phyloP scores from a whole-genome alignment of 164 flowering plant genomes.

The Euptelea pleiosperma region DNA sequence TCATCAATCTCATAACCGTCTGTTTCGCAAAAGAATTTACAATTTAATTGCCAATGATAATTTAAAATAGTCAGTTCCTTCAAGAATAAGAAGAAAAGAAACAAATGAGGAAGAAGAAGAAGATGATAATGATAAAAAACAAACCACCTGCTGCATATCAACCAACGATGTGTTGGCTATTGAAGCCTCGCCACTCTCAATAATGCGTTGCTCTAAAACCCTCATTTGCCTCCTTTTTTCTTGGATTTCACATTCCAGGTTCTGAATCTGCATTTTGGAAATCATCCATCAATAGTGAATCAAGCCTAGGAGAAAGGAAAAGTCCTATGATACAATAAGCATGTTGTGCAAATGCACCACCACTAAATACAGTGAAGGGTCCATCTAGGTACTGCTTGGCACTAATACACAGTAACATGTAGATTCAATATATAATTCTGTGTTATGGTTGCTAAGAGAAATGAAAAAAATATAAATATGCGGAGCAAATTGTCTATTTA shows the following conservation, averaged over 20 bases:
- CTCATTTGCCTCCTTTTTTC: constrained; percentile 83
- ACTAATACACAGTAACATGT: neutral
- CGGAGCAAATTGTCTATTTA: neutral
- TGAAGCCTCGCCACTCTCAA: constrained; percentile 81
- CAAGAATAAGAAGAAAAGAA: too few relatives aligned
- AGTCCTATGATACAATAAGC: neutral
- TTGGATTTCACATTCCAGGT: constrained; percentile 78
- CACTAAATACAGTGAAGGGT: too few relatives aligned
- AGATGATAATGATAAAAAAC: neutral
- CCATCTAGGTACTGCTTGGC: too few relatives aligned
- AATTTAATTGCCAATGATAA: neutral
- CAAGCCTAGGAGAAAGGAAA: neutral
- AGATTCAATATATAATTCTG: neutral
- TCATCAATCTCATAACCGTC: constrained; percentile 80
- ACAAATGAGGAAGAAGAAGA: constrained; percentile 6
- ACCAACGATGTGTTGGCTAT: constrained; percentile 72
- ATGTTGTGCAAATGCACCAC: too few relatives aligned
- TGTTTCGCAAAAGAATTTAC: constrained; percentile 25
- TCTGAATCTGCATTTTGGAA: constrained; percentile 58
- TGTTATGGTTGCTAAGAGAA: too few relatives aligned
- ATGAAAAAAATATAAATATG: too few relatives aligned
- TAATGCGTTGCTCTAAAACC: constrained; percentile 71
- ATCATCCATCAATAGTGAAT: neutral
- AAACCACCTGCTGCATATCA: constrained; percentile 94
- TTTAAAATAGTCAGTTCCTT: neutral